phyloP scores from a whole-genome alignment of 2,329 filamentous ascomycete species.

The Harringtonia aguacate region DNA sequence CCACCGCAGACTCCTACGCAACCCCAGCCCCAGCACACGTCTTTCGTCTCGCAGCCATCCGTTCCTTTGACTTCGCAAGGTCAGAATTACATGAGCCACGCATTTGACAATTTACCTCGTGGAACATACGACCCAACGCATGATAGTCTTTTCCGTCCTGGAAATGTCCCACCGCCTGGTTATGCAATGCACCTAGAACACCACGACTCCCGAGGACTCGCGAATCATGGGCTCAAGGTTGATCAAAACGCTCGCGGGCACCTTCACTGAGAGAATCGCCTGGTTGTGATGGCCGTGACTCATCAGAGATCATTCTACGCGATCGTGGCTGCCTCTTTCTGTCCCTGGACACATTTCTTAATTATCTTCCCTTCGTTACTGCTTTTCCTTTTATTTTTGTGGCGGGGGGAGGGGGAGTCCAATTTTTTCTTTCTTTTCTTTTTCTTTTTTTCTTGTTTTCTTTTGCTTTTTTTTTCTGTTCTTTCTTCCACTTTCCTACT shows the following conservation, averaged over 20 bases:
- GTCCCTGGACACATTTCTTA: no score
- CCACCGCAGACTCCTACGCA: constrained; percentile 21
- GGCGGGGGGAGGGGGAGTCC: no score
- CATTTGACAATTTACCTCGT: constrained; percentile 20
- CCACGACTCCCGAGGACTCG: constrained; percentile 9
- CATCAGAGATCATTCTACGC: no score
- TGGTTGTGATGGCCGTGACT: background rate
- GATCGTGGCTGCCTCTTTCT: background rate
- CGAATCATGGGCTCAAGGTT: constrained; percentile 9
- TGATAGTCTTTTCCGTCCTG: constrained; percentile 15
- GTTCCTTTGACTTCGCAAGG: constrained; percentile 15
- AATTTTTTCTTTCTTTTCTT: background rate
- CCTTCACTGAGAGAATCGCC: constrained; percentile 2
- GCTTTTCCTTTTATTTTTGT: no score
- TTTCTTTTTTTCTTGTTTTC: background rate
- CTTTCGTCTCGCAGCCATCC: constrained; percentile 18
- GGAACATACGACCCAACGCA: constrained; percentile 16
- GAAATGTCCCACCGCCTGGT: constrained; percentile 10
- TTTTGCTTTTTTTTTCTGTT: background rate
- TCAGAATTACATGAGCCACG: constrained; percentile 16
- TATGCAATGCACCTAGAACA: constrained; percentile 14
- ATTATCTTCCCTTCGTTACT: no score
- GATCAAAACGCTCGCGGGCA: constrained; percentile 10
- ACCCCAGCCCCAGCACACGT: constrained; percentile 2
- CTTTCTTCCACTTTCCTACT: background rate